phyloP scores from a whole-genome alignment of 2,329 filamentous ascomycete genomes.

The Cordyceps militaris region DNA sequence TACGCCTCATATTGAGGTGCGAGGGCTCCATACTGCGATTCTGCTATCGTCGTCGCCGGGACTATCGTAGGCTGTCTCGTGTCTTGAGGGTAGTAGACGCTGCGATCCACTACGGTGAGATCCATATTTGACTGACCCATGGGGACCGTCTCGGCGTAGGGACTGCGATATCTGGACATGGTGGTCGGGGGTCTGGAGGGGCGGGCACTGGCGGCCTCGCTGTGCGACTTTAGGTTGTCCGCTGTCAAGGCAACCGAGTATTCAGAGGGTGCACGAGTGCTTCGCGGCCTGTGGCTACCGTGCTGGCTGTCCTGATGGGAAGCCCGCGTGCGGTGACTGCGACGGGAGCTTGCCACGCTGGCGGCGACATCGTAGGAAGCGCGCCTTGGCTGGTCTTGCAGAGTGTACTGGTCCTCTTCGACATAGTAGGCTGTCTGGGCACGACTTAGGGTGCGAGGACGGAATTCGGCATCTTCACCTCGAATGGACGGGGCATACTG shows the following conservation, averaged over 20 bases:
- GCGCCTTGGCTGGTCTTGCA: constrained; percentile 13
- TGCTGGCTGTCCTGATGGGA: constrained; percentile 21
- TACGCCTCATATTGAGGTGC: neutral
- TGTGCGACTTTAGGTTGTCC: constrained; percentile 45
- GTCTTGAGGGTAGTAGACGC: constrained; percentile 10
- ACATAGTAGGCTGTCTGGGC: constrained; percentile 15
- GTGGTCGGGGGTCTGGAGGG: constrained; percentile 38
- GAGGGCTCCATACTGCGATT: constrained; percentile 23
- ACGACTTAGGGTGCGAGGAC: neutral
- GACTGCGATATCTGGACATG: constrained; percentile 35
- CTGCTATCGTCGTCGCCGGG: constrained; percentile 30
- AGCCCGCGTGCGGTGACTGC: constrained; percentile 22
- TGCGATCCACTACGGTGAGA: constrained; percentile 22
- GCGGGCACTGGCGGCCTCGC: constrained; percentile 43
- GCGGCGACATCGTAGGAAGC: constrained; percentile 21
- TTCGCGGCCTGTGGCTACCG: constrained; percentile 17
- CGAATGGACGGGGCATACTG: constrained; percentile 21
- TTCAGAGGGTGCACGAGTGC: constrained; percentile 18
- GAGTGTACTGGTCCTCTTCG: constrained; percentile 28
- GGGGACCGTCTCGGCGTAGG: constrained; percentile 30
- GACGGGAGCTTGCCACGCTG: constrained; percentile 36
- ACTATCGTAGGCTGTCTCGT: constrained; percentile 23
- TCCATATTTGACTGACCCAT: constrained; percentile 32
- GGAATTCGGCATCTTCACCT: constrained; percentile 25
- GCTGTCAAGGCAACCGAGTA: constrained; percentile 33